Evolutionary conservation across 495 filamentous ascomycete genomes (phyloP).

Genomic region (Lasiosphaeriaceae sp.): DNA sequence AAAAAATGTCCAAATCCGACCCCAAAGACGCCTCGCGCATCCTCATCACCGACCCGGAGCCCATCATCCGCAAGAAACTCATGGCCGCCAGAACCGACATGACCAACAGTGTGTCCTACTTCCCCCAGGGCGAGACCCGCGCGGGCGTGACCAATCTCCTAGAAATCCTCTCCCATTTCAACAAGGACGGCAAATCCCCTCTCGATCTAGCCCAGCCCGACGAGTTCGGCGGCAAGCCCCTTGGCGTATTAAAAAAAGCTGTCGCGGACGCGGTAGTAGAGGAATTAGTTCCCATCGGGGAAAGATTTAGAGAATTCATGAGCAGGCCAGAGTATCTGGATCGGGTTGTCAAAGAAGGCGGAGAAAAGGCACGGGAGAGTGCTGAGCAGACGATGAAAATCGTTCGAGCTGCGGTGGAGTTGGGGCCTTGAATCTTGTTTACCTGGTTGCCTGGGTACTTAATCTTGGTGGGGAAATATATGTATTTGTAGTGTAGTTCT

Average conservation of each 20-base stretch:
- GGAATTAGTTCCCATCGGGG: constrained; percentile 56
- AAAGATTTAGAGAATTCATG: constrained; percentile 55
- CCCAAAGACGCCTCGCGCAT: constrained; percentile 67
- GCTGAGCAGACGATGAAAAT: constrained; percentile 63
- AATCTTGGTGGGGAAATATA: too few relatives aligned
- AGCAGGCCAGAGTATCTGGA: constrained; percentile 48
- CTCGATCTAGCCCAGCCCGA: constrained; percentile 51
- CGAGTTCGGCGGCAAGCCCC: constrained; percentile 27
- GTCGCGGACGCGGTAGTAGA: constrained; percentile 53
- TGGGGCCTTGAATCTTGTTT: constrained; percentile 33
- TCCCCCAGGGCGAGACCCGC: constrained; percentile 58
- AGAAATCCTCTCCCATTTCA: constrained; percentile 66
- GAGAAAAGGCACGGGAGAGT: constrained; percentile 54
- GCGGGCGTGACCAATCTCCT: constrained; percentile 88
- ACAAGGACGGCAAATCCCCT: constrained; percentile 39
- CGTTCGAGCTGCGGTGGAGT: constrained; percentile 61
- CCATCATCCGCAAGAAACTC: constrained; percentile 63
- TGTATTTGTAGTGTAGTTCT: too few relatives aligned
- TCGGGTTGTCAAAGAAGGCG: constrained; percentile 57
- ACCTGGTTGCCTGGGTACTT: too few relatives aligned
- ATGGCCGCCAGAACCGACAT: constrained; percentile 75
- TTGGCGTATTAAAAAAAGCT: constrained; percentile 65
- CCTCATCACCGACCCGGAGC: constrained; percentile 65
- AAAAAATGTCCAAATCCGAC: constrained; percentile 95
- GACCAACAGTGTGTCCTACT: constrained; percentile 59